These are phyloP conservation scores for Phytopythium helicoides DNA, from an alignment of 352 stramenopile genomes.

Conservation along the genomic window DNA sequence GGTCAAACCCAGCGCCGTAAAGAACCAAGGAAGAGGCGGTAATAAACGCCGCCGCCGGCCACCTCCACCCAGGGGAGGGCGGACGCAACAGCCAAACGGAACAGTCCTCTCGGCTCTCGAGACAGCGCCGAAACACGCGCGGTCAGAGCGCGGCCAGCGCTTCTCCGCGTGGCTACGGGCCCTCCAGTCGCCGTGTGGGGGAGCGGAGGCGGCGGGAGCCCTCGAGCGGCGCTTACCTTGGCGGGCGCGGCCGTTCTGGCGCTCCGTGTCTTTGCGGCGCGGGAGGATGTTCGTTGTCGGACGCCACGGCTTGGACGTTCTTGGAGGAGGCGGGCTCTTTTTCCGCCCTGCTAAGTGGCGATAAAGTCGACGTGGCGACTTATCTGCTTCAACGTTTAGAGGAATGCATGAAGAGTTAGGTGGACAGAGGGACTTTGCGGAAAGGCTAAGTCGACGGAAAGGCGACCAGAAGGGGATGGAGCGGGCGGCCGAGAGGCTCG, in stretches of 20 bases:
- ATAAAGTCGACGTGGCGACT: neutral
- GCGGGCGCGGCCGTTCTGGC: neutral
- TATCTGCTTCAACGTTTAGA: neutral
- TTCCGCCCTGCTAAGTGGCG: neutral
- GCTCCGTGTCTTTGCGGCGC: too few species aligned
- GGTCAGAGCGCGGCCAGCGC: too few species aligned
- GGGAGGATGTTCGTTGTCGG: too few species aligned
- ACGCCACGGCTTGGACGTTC: too few species aligned
- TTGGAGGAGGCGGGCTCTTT: too few species aligned
- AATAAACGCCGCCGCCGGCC: neutral
- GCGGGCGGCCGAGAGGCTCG: constrained; percentile 8
- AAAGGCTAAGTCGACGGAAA: too few species aligned
- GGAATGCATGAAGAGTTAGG: neutral
- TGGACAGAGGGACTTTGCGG: neutral
- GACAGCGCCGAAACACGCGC: neutral
- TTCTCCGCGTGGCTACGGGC: too few species aligned
- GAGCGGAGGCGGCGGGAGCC: too few species aligned
- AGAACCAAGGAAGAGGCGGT: neutral
- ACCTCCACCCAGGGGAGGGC: too few species aligned
- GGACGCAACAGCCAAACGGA: neutral
- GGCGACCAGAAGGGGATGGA: constrained; percentile 1
- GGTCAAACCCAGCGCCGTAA: too few species aligned
- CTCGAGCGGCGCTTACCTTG: constrained; percentile 1
- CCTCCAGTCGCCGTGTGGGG: too few species aligned
- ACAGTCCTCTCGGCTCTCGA: constrained; percentile 1